A percentile compares a stretch with the other conserved stretches of the same genome.
These are phyloP conservation scores for Pinus taeda DNA, from an alignment of 75 land plant genomes.

Conservation along the genomic window DNA sequence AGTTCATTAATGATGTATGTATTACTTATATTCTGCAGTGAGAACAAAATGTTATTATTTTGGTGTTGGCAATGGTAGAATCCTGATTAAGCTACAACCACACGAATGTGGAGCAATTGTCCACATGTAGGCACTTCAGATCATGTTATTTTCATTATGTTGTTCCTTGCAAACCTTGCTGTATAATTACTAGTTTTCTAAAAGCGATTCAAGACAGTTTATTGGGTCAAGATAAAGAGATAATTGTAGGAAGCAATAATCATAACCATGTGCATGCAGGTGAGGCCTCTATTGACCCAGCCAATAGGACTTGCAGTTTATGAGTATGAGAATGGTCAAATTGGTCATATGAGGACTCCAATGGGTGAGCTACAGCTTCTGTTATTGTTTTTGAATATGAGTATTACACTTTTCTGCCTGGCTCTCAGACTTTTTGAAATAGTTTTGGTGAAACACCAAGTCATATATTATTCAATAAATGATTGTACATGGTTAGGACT, in stretches of 20 bases:
- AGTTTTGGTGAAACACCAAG: not conserved
- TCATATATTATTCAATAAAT: too few species aligned
- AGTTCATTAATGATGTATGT: slow-evolving; percentile 37
- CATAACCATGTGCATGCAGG: slow-evolving; percentile 19
- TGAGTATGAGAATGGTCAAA: slow-evolving; percentile 43
- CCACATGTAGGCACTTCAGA: not conserved
- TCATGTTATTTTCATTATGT: not conserved
- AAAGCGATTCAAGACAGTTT: not conserved
- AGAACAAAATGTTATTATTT: not conserved
- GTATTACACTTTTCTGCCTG: not conserved
- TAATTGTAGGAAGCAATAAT: not conserved
- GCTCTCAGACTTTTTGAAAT: not conserved
- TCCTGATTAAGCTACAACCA: not conserved
- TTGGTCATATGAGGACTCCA: slow-evolving; percentile 39
- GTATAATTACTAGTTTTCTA: not conserved
- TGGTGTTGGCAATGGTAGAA: slow-evolving; percentile 5
- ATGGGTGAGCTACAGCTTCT: slow-evolving; percentile 24
- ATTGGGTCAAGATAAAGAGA: not conserved
- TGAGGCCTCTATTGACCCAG: slow-evolving; percentile 37
- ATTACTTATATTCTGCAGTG: not conserved
- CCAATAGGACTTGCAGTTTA: slow-evolving; percentile 42
- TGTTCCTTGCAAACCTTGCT: not conserved
- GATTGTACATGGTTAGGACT: too few species aligned
- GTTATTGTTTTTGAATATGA: not conserved
- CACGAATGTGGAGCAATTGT: not conserved